Conservation (phyloP, 2,329 filamentous ascomycete species). For the Ophiostoma sp. region DNA sequence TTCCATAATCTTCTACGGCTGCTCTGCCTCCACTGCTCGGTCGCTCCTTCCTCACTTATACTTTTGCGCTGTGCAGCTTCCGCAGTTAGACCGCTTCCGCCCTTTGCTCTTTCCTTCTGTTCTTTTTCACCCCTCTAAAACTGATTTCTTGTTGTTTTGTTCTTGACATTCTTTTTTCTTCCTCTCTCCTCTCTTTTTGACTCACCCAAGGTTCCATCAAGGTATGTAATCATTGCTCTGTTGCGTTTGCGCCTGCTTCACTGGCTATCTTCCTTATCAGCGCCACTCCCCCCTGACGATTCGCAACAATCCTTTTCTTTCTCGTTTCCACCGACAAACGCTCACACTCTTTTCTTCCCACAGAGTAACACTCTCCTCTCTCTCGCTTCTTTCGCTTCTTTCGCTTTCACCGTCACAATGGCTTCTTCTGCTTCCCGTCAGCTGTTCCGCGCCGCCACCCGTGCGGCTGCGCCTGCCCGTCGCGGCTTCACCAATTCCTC, state of each 20-base stretch:
- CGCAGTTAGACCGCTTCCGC: neutral
- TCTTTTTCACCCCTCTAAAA: neutral
- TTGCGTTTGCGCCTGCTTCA: neutral
- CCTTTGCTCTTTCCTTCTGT: neutral
- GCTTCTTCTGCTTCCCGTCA: conserved; percentile 51
- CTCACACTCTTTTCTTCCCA: conserved; percentile 5
- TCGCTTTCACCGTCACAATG: conserved; percentile 37
- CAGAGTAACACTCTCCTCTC: neutral
- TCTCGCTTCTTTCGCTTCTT: neutral
- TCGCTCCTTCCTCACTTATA: conserved; percentile 20
- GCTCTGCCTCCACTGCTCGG: neutral
- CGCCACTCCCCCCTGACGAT: neutral
- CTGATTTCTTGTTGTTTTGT: neutral
- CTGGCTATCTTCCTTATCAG: conserved; percentile 9
- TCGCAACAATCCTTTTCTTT: neutral
- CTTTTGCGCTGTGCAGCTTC: neutral
- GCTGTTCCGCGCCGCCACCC: conserved; percentile 59
- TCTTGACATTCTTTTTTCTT: neutral
- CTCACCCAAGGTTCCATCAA: neutral
- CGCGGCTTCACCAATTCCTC: conserved; percentile 41
- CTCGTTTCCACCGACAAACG: neutral
- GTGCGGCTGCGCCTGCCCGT: conserved; percentile 44
- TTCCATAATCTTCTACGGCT: conserved; percentile 17
- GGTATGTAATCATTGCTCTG: conserved; percentile 5
- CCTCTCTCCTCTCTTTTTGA: neutral